A percentile compares a stretch with the other conserved stretches of the same genome.
Conservation (phyloP, 2,329 filamentous ascomycete species). For the Colletotrichum eleusines region DNA sequence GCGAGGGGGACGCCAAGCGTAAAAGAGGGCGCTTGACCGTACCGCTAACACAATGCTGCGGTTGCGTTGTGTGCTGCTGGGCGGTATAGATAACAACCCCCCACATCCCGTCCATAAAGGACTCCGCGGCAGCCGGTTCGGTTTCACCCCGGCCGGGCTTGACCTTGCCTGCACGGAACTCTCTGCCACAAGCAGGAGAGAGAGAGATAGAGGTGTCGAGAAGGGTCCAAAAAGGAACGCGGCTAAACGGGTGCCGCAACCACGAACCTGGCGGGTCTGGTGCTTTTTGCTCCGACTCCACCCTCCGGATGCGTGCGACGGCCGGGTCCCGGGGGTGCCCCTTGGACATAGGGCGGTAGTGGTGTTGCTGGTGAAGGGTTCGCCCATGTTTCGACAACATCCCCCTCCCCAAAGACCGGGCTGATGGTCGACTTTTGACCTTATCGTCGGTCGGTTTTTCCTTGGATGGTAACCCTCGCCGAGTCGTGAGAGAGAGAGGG, state of each 20-base stretch:
- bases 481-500: neutral
- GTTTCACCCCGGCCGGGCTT: constrained; percentile 33
- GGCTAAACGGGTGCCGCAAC: no score
- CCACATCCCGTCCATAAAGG: neutral
- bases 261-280: no score
- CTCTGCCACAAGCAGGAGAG: neutral
- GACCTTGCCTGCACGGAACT: constrained; percentile 13
- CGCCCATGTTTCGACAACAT: no score
- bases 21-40: neutral
- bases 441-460: no score
- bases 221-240: constrained; percentile 6
- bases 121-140: constrained; percentile 13
- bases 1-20: no score
- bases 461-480: no score
- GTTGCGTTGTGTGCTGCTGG: constrained; percentile 4
- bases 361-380: neutral
- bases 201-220: no score
- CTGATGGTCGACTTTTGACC: no score
- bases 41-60: constrained; percentile 3
- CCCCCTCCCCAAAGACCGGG: neutral
- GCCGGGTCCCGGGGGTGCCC: constrained; percentile 11
- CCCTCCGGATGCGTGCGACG: neutral
- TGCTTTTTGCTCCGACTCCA: neutral
- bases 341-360: neutral
- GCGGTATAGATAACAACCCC: neutral